A percentile compares a stretch with the other conserved stretches of the same genome.
phyloP scores from a whole-genome alignment of 2,329 filamentous ascomycete species.

The Zalaria sp. region DNA sequence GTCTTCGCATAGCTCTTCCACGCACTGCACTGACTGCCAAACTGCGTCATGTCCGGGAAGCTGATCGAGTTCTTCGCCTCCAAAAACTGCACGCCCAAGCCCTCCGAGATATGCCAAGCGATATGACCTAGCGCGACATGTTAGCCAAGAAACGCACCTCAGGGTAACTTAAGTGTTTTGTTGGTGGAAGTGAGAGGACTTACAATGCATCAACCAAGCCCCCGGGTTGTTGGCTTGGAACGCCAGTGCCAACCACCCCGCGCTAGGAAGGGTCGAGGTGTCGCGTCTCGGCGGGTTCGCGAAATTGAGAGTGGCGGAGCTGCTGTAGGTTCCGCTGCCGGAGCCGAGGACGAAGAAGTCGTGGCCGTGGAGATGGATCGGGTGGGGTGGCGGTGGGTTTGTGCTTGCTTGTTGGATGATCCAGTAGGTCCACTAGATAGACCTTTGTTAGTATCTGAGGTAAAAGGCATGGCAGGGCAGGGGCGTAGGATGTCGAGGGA shows the following conservation, averaged over 20 bases:
- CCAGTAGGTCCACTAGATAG: slow-evolving; percentile 29
- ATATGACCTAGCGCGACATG: slow-evolving; percentile 26
- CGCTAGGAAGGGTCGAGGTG: slow-evolving; percentile 28
- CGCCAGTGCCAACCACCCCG: slow-evolving; percentile 35
- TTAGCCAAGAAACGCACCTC: slow-evolving; percentile 17
- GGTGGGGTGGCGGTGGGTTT: slow-evolving; percentile 7
- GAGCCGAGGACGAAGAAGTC: slow-evolving; percentile 20
- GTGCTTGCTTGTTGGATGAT: slow-evolving; percentile 25
- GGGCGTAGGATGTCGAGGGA: neutral
- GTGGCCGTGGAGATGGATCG: slow-evolving; percentile 16
- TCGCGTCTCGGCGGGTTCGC: slow-evolving; percentile 36
- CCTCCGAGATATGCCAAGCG: slow-evolving; percentile 48
- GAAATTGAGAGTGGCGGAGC: slow-evolving; percentile 20
- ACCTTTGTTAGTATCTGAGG: no score
- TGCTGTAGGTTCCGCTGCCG: slow-evolving; percentile 13
- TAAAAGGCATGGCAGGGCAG: slow-evolving; percentile 5
- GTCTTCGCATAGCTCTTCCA: slow-evolving; percentile 21
- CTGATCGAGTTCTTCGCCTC: slow-evolving; percentile 24
- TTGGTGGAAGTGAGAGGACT: no score
- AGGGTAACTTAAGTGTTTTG: no score
- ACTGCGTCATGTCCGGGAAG: slow-evolving; percentile 12
- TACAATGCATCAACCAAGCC: slow-evolving; percentile 33
- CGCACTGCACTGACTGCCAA: slow-evolving; percentile 16
- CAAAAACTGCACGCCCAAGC: slow-evolving; percentile 40
- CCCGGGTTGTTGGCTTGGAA: slow-evolving; percentile 41